Percentiles rank a stretch among this genome's conserved stretches.
These are phyloP conservation scores for Suhomyces sp. DNA, from an alignment of 805 yeast species.

Conservation along the genomic window DNA sequence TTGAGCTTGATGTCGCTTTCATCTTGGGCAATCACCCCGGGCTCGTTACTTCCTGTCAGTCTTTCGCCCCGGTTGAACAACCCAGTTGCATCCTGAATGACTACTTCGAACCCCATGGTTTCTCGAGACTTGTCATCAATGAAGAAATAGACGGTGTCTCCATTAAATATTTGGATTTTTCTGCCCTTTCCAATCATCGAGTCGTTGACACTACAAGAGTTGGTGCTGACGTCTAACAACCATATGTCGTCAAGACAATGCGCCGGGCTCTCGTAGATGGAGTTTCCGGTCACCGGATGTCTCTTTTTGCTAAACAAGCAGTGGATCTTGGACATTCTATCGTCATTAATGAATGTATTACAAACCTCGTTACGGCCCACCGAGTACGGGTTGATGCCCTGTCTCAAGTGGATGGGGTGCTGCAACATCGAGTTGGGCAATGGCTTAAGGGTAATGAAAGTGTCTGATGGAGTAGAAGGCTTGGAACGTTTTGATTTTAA, in stretches of 20 bases:
- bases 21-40: constrained; percentile 15
- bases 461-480: constrained; percentile 48
- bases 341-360: constrained; percentile 63
- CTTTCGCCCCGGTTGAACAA: constrained; percentile 50
- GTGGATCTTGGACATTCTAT: constrained; percentile 79
- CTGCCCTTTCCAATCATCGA: constrained; percentile 56
- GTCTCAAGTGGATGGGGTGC: constrained; percentile 57
- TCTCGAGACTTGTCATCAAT: constrained; percentile 55
- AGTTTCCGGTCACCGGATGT: constrained; percentile 51
- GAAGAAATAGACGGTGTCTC: constrained; percentile 66
- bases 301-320: constrained; percentile 65
- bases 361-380: constrained; percentile 72
- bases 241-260: constrained; percentile 72
- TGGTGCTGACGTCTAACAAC: constrained; percentile 77
- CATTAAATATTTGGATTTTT: constrained; percentile 58
- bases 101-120: constrained; percentile 51
- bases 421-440: constrained; percentile 37
- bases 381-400: constrained; percentile 62
- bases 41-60: background rate
- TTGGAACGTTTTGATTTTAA: background rate
- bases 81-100: constrained; percentile 61
- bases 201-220: constrained; percentile 71
- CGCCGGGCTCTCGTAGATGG: constrained; percentile 66
- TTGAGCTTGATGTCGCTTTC: constrained; percentile 24
- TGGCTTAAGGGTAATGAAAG: constrained; percentile 47